These are phyloP conservation scores for Rickenella mellea DNA, from an alignment of 768 basidiomycete genomes.

Conservation along the genomic window DNA sequence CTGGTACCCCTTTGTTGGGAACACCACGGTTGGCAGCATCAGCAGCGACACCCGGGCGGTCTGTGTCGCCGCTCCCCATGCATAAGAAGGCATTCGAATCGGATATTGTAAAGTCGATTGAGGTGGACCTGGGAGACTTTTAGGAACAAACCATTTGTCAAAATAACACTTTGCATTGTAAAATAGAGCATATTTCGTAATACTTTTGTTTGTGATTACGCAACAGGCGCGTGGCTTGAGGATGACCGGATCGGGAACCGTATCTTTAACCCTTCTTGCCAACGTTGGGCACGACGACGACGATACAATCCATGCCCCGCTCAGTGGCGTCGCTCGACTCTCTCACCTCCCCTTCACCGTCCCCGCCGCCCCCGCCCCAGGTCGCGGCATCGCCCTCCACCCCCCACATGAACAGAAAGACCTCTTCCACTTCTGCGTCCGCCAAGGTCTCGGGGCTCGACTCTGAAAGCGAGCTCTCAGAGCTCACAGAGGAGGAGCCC, in stretches of 20 bases:
- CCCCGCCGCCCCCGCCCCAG: conserved; percentile 31
- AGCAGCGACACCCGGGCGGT: conserved; percentile 18
- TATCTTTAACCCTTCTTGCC: too few species aligned
- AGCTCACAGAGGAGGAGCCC: conserved; percentile 76
- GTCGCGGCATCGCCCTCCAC: conserved; percentile 9
- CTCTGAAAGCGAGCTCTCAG: conserved; percentile 70
- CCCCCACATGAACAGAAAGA: conserved; percentile 4
- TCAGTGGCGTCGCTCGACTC: conserved; percentile 57
- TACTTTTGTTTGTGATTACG: too few species aligned
- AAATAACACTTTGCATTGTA: too few species aligned
- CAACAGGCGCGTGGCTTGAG: too few species aligned
- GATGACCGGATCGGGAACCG: too few species aligned
- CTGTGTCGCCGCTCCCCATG: conserved; percentile 25
- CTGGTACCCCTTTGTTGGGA: conserved; percentile 38
- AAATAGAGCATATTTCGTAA: too few species aligned
- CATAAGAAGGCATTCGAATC: conserved; percentile 39
- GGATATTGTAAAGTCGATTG: conserved; percentile 53
- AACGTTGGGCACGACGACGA: too few species aligned
- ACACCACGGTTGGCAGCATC: conserved; percentile 29
- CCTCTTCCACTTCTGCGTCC: conserved; percentile 17
- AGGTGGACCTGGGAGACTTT: conserved; percentile 75
- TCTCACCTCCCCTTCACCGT: conserved; percentile 60
- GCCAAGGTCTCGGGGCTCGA: conserved; percentile 35
- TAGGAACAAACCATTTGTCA: too few species aligned
- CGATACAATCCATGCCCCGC: neutral